A percentile compares a stretch with the other conserved stretches of the same genome.
Evolutionary conservation across 352 stramenopile genomes (phyloP).

Genomic region (Saprolegnia parasitica): DNA sequence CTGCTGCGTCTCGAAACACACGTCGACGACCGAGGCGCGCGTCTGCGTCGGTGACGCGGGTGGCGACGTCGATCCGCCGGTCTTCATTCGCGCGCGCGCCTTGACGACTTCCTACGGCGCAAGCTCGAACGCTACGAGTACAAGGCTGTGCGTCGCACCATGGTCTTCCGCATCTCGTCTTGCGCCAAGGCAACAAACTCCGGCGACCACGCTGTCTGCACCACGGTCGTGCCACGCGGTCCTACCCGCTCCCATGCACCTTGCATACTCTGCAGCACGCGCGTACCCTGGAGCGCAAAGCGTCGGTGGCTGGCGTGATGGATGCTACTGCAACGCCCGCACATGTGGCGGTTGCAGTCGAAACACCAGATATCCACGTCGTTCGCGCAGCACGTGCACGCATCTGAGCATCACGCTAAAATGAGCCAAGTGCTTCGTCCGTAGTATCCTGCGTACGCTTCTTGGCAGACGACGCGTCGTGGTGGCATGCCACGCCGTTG

Average conservation of each 20-base stretch:
- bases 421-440: neutral
- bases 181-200: neutral
- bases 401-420: neutral
- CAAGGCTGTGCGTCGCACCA: neutral
- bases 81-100: too few relatives aligned
- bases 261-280: neutral
- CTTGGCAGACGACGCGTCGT: neutral
- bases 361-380: slow-evolving; percentile 1
- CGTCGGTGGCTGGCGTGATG: neutral
- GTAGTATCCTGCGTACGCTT: neutral
- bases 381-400: slow-evolving; percentile 4
- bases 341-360: slow-evolving; percentile 7
- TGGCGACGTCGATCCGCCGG: too few relatives aligned
- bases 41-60: too few relatives aligned
- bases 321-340: neutral
- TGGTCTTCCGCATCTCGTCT: neutral
- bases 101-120: too few relatives aligned
- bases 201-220: neutral
- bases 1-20: neutral
- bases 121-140: too few relatives aligned
- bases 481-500: neutral
- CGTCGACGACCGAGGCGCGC: neutral
- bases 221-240: neutral
- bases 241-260: neutral
- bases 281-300: slow-evolving; percentile 3